Evolutionary conservation across 2,329 filamentous ascomycete species (phyloP), one percentile per base, ranked within the genome.

Genomic region (Claviceps paspali): DNA sequence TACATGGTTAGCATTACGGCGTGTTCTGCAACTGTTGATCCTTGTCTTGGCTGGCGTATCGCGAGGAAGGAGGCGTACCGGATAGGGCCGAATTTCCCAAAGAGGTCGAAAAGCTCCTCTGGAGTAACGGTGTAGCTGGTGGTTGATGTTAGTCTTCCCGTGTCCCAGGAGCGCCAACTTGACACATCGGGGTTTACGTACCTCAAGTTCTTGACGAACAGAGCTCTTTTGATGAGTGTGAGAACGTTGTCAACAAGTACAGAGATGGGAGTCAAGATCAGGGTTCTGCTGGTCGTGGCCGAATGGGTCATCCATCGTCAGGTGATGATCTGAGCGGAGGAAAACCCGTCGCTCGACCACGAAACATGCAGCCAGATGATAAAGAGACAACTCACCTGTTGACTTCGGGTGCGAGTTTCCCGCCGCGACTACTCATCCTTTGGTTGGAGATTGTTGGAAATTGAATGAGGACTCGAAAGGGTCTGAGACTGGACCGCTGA

Each of bases 181-280:
- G n/a, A n/a, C n/a, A n/a, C n/a, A n/a, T n/a, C n/a, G 21, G 21
- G 5, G 37, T 28, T 21, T 19, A 34, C 22, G 50, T 63, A 92
- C 85, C 83, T 93, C 70, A 96, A 76, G 76, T 98, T 96, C 84
- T 96, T 96, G 56, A 96, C 88, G 76, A 96, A 96, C 70, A 98
- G 83, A 80, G 91, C 88, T 79, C 88, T 94, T 51, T n/a, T 45
- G 33, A 38, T 5, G 33, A 39, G 4, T 18, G 59, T 64, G 49
- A 64, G 60, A 43, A 45, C 43, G 24, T 15, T n/a, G n/a, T 33
- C 15, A 23, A 33, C 12, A 22, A 22, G 21, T 8, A 8, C 21
- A 22, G 8, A 22, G 5, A 8, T 22, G 21, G 21, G 5, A 22
- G 8, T 8, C 21, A 22, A 22, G n/a, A n/a, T n/a, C n/a, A n/a